These are phyloP conservation scores for Pseudozyma tsukubaensis DNA, from an alignment of 1,284 basidiomycete species.

Conservation along the genomic window DNA sequence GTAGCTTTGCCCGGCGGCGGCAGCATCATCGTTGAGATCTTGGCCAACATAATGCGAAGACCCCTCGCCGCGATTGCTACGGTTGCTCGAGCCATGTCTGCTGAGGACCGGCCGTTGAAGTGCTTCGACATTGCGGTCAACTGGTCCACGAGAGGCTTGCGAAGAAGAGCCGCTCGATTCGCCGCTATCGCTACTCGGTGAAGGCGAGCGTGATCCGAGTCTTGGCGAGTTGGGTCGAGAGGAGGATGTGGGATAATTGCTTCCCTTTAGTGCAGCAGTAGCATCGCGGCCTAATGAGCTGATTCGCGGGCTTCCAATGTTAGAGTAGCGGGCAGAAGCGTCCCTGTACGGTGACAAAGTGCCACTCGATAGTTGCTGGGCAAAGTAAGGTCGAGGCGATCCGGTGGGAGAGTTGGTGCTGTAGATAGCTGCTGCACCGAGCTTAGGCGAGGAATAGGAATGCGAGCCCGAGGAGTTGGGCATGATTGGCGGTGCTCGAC, in stretches of 20 bases:
- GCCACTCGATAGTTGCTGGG: conserved; percentile 56
- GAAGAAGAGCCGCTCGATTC: conserved; percentile 21
- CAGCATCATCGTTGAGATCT: conserved; percentile 11
- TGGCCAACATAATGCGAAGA: conserved; percentile 6
- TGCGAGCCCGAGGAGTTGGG: conserved; percentile 33
- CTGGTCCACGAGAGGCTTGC: conserved; percentile 7
- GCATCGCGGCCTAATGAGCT: conserved; percentile 64
- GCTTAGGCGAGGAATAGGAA: conserved; percentile 47
- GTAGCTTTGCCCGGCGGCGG: conserved; percentile 1
- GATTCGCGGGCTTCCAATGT: conserved; percentile 58
- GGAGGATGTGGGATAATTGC: conserved; percentile 59
- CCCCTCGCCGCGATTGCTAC: conserved; percentile 11
- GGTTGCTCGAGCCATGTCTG: conserved; percentile 28
- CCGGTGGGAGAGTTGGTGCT: conserved; percentile 52
- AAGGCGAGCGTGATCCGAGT: conserved; percentile 45
- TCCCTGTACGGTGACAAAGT: conserved; percentile 64
- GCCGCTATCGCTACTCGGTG: conserved; percentile 40
- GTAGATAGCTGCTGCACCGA: conserved; percentile 40
- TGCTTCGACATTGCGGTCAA: not conserved
- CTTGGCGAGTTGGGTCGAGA: conserved; percentile 58
- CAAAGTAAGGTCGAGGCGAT: conserved; percentile 56
- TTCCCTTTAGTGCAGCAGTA: conserved; percentile 48
- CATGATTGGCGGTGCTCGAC: conserved; percentile 50
- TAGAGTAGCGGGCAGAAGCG: conserved; percentile 57
- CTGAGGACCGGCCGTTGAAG: conserved; percentile 15